Evolutionary conservation across 2,329 filamentous ascomycete genomes (phyloP).

Genomic region (Chrysoporthe cubensis): DNA sequence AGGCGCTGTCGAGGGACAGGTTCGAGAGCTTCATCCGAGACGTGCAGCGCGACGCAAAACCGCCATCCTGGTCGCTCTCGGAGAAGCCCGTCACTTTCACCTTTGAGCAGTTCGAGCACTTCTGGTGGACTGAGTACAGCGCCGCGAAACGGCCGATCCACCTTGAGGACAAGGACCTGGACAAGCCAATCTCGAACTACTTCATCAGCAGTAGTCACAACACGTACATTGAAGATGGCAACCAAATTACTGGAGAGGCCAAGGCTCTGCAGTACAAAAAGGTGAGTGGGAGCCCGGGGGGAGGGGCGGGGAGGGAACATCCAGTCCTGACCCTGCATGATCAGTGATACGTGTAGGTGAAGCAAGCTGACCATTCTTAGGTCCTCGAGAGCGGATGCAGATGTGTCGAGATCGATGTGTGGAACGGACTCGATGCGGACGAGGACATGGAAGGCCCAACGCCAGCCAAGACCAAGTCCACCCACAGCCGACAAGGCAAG

Average conservation of each 20-base stretch:
- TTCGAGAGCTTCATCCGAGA: slow-evolving; percentile 16
- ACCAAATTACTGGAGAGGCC: slow-evolving; percentile 79
- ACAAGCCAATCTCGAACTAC: slow-evolving; percentile 79
- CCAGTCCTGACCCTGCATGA: too few relatives aligned
- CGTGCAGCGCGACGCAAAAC: slow-evolving; percentile 8
- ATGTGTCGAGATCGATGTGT: slow-evolving; percentile 94
- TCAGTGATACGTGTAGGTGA: neutral
- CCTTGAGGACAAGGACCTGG: slow-evolving; percentile 56
- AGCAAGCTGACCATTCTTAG: slow-evolving; percentile 6
- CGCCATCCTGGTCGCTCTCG: slow-evolving; percentile 32
- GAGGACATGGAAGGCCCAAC: slow-evolving; percentile 40
- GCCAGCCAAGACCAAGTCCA: slow-evolving; percentile 40
- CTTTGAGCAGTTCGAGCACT: slow-evolving; percentile 53
- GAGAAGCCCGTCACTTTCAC: slow-evolving; percentile 45
- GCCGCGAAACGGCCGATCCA: slow-evolving; percentile 48
- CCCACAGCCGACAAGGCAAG: slow-evolving; percentile 35
- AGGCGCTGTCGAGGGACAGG: slow-evolving; percentile 13
- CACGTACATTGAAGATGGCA: slow-evolving; percentile 81
- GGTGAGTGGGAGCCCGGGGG: slow-evolving; percentile 15
- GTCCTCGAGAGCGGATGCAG: slow-evolving; percentile 72
- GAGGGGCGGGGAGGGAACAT: too few relatives aligned
- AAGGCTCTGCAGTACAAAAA: slow-evolving; percentile 78
- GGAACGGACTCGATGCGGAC: slow-evolving; percentile 67
- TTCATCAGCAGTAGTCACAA: slow-evolving; percentile 96
- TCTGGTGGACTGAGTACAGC: slow-evolving; percentile 48